Evolutionary conservation across 768 basidiomycete genomes (phyloP), one percentile per base, ranked within the genome.

Genomic region (Roridomyces roridus): DNA sequence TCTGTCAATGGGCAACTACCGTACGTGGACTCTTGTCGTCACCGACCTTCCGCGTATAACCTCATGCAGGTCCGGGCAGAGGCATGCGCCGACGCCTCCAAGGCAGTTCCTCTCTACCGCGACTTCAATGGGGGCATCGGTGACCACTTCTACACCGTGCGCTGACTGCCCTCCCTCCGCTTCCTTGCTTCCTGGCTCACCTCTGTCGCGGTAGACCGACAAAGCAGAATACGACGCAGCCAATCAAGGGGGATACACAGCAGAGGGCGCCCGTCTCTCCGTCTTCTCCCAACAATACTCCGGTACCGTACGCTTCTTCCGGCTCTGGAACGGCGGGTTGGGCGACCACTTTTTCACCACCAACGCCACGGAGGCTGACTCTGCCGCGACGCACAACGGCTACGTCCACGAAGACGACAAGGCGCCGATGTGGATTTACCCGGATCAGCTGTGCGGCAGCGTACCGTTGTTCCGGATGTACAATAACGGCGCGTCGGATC

Each of bases 131-230:
- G 35, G 10, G 8, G 28, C 11, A 24, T 42, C 8, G 15, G 9
- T 1, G 57, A 58, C 24, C 57, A 59, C 26, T 53, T 59, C 18
- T 59, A 59, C 25, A 53, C 57, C 2, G 51, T 58, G 15, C 46
- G 37, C n/a, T 36, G 17, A 3, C 14, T 25, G 6, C 18, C 25
- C 23, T 28, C 3, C 15, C 18, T 20, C 40, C n/a, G n/a, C n/a
- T n/a, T 24, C 26, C 20, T 7, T 31, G 6, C 9, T 31, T 12
- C 3, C 2, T 40, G 5, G 4, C 31, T 17, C 6, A 24, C 49
- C 12, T 43, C 8, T 35, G 46, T 20, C 17, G 23, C 14, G 14
- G 34, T 7, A 31, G 29, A 31, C 14, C 14, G 29, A 31, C 29
- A 31, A 31, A 31, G 6, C 29, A 14, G 29, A 31, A 31, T 31